These are phyloP conservation scores for Pythium sukuiense DNA, from an alignment of 352 stramenopile genomes.

Conservation along the genomic window DNA sequence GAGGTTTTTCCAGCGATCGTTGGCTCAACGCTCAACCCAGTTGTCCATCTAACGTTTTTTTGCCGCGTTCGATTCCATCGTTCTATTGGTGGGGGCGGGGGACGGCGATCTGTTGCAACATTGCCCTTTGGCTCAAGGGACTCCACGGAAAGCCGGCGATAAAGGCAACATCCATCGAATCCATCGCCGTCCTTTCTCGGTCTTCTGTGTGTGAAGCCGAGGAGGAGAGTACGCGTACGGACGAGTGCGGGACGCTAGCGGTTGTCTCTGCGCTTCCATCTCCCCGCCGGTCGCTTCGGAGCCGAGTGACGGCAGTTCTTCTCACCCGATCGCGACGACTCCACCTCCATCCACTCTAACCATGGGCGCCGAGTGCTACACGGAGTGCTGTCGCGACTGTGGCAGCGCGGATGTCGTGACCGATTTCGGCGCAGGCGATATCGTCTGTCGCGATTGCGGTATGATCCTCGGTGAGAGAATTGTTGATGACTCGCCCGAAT, in stretches of 20 bases:
- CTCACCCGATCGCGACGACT: slow-evolving; percentile 1
- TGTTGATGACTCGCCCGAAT: slow-evolving; percentile 87
- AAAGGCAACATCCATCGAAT: neutral
- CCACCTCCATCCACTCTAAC: slow-evolving; percentile 6
- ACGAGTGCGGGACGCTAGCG: slow-evolving; percentile 1
- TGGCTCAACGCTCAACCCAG: neutral
- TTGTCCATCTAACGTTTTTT: slow-evolving; percentile 2
- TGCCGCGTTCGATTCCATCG: slow-evolving; percentile 13
- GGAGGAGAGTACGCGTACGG: neutral
- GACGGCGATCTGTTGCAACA: slow-evolving; percentile 19
- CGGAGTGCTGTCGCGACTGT: slow-evolving; percentile 61
- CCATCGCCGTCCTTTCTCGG: neutral
- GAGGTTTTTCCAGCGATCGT: slow-evolving; percentile 15
- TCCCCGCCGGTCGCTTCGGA: neutral
- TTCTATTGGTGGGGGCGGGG: slow-evolving; percentile 19
- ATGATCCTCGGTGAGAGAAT: slow-evolving; percentile 88
- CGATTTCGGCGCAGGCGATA: slow-evolving; percentile 76
- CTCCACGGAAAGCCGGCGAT: neutral
- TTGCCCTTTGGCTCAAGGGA: slow-evolving; percentile 5
- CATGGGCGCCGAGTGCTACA: slow-evolving; percentile 68
- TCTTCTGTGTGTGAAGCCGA: slow-evolving; percentile 1
- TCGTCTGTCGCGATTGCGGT: slow-evolving; percentile 79
- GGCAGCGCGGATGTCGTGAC: slow-evolving; percentile 78
- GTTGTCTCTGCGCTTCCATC: neutral
- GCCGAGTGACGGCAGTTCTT: neutral